A percentile compares a stretch with the other conserved stretches of the same genome.
Conservation (phyloP, 495 filamentous ascomycete genomes). For the Antarctomyces pellizariae region DNA sequence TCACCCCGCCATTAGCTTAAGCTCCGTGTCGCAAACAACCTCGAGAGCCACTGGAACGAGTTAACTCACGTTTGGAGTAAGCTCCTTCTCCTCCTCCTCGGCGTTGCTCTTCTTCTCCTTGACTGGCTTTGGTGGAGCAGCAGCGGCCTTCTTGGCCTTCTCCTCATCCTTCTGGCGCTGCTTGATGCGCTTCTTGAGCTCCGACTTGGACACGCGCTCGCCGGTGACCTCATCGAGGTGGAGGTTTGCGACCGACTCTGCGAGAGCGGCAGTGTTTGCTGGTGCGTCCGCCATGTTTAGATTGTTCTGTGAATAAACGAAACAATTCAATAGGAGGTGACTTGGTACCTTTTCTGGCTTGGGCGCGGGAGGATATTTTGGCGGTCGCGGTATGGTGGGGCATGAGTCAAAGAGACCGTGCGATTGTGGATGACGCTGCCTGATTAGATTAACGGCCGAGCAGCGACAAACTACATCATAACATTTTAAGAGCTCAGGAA, state of each 20-base stretch:
- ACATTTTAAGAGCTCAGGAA: too few relatives aligned
- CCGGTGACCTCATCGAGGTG: slow-evolving; percentile 68
- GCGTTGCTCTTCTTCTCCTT: slow-evolving; percentile 43
- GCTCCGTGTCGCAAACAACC: background rate
- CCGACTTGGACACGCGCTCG: slow-evolving; percentile 65
- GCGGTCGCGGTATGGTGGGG: too few relatives aligned
- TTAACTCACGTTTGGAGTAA: slow-evolving; percentile 67
- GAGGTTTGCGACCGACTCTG: slow-evolving; percentile 44
- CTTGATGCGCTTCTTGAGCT: slow-evolving; percentile 93
- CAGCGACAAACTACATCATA: too few relatives aligned
- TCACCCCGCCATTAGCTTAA: slow-evolving; percentile 4
- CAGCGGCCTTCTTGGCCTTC: slow-evolving; percentile 69
- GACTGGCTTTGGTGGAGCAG: slow-evolving; percentile 40
- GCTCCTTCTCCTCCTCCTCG: slow-evolving; percentile 45
- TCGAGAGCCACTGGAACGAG: background rate
- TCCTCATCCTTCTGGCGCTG: slow-evolving; percentile 60
- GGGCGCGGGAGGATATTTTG: too few relatives aligned
- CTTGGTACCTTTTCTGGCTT: too few relatives aligned
- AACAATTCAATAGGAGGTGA: too few relatives aligned
- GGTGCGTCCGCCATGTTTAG: slow-evolving; percentile 26
- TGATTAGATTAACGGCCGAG: too few relatives aligned
- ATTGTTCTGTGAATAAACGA: too few relatives aligned
- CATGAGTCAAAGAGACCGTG: too few relatives aligned
- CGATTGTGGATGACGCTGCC: too few relatives aligned
- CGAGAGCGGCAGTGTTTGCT: slow-evolving; percentile 13